Conservation (phyloP, 2,329 filamentous ascomycete genomes). For the Botrytis porri region DNA sequence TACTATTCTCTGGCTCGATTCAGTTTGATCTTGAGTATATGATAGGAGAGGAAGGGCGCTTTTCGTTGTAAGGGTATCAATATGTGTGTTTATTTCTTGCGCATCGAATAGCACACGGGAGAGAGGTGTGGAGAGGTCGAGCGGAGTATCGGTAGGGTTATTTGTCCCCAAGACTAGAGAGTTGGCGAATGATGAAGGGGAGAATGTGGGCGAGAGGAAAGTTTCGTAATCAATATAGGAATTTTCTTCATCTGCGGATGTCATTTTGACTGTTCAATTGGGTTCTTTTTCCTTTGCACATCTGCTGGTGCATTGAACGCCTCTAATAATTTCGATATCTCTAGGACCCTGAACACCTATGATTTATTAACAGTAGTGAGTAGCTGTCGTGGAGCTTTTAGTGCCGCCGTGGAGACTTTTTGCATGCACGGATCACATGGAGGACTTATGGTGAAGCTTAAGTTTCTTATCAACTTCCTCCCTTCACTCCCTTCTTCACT, state of each 20-base stretch:
- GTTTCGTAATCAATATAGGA: slow-evolving; percentile 96
- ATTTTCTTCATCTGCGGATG: slow-evolving; percentile 51
- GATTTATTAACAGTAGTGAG: slow-evolving; percentile 5
- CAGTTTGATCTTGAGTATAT: slow-evolving; percentile 72
- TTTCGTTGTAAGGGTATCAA: slow-evolving; percentile 82
- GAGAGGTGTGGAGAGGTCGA: slow-evolving; percentile 91
- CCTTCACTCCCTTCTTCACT: neutral
- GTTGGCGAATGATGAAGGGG: slow-evolving; percentile 80
- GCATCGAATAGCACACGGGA: slow-evolving; percentile 94
- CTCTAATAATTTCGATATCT: neutral
- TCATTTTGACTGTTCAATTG: slow-evolving; percentile 26
- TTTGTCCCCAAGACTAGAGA: slow-evolving; percentile 85
- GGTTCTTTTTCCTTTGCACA: neutral
- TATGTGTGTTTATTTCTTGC: slow-evolving; percentile 94
- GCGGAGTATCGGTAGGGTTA: slow-evolving; percentile 81
- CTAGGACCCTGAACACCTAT: neutral
- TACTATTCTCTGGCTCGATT: slow-evolving; percentile 69
- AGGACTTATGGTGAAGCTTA: neutral
- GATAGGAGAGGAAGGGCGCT: slow-evolving; percentile 77
- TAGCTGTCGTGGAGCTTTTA: slow-evolving; percentile 17
- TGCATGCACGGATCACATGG: slow-evolving; percentile 4
- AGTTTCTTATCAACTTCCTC: neutral
- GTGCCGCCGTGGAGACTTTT: neutral
- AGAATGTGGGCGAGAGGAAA: slow-evolving; percentile 82
- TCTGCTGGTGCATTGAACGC: neutral